Conservation (phyloP, 2,329 filamentous ascomycete genomes). For the Sarocladiaceae sp. region DNA sequence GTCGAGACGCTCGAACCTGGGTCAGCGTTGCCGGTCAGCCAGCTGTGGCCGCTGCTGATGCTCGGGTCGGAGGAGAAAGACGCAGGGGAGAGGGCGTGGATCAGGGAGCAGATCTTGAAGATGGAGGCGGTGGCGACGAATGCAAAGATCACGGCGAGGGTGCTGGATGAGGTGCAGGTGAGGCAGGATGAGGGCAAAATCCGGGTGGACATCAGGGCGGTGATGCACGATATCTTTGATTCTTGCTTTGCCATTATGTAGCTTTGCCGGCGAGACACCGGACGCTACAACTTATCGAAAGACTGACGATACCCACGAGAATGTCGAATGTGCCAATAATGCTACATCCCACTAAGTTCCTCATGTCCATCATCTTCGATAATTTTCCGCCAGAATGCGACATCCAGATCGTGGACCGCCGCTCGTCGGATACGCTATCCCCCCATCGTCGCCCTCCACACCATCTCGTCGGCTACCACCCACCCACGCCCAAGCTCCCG, state of each 20-base stretch:
- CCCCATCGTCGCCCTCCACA: too few species aligned
- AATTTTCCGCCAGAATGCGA: too few species aligned
- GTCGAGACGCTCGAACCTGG: slow-evolving; percentile 30
- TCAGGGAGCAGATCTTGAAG: slow-evolving; percentile 40
- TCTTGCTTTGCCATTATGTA: slow-evolving; percentile 42
- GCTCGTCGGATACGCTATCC: too few species aligned
- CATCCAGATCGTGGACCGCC: too few species aligned
- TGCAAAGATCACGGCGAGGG: slow-evolving; percentile 36
- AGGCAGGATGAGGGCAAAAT: slow-evolving; percentile 33
- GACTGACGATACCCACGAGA: too few species aligned
- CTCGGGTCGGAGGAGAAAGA: slow-evolving; percentile 49
- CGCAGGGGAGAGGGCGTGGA: slow-evolving; percentile 41
- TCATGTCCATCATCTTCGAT: too few species aligned
- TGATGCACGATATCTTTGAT: slow-evolving; percentile 45
- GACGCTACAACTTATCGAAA: background rate
- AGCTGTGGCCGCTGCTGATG: slow-evolving; percentile 53
- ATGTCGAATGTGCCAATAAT: too few species aligned
- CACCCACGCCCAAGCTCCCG: too few species aligned
- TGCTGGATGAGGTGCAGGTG: slow-evolving; percentile 38
- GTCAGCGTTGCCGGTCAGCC: slow-evolving; percentile 45
- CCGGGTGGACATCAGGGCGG: slow-evolving; percentile 36
- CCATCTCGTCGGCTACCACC: too few species aligned
- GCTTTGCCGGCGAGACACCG: too few species aligned
- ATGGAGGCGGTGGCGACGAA: slow-evolving; percentile 41
- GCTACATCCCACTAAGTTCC: too few species aligned